Conservation (phyloP, 2,329 filamentous ascomycete genomes). For the Fusarium algeriense region DNA sequence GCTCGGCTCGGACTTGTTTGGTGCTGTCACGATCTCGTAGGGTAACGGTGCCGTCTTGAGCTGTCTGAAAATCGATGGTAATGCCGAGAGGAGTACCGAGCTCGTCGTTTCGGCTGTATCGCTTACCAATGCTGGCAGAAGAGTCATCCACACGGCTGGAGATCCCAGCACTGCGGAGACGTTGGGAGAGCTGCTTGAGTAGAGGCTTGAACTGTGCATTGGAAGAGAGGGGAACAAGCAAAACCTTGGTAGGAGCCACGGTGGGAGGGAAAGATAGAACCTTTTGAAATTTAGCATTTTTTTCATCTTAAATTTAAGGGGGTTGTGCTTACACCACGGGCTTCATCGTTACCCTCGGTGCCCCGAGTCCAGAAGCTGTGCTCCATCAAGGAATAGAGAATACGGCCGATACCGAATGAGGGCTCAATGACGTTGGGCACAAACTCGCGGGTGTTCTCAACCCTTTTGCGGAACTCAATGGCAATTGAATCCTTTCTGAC, state of each 20-base stretch:
- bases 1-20: conserved; percentile 86
- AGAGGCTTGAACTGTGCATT: conserved; percentile 86
- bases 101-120: conserved; percentile 95
- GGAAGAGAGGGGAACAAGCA: conserved; percentile 88
- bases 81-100: conserved; percentile 93
- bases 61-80: conserved; percentile 95
- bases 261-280: conserved; percentile 68
- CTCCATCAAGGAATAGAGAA: conserved; percentile 92
- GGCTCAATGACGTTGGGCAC: conserved; percentile 97
- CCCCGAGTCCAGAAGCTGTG: conserved; percentile 93
- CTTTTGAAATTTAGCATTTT: conserved; percentile 50
- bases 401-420: conserved; percentile 96
- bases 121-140: conserved; percentile 92
- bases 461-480: conserved; percentile 85
- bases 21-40: conserved; percentile 92
- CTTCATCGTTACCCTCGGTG: conserved; percentile 72
- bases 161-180: conserved; percentile 80
- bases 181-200: conserved; percentile 77
- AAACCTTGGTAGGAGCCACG: conserved; percentile 93
- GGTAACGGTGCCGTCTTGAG: conserved; percentile 88
- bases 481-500: conserved; percentile 82
- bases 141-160: conserved; percentile 92
- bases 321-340: conserved; percentile 83
- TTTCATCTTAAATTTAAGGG: background rate
- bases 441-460: conserved; percentile 89